These are phyloP conservation scores for Phytophthora ohioensis DNA, from an alignment of 352 stramenopile genomes.

Conservation along the genomic window DNA sequence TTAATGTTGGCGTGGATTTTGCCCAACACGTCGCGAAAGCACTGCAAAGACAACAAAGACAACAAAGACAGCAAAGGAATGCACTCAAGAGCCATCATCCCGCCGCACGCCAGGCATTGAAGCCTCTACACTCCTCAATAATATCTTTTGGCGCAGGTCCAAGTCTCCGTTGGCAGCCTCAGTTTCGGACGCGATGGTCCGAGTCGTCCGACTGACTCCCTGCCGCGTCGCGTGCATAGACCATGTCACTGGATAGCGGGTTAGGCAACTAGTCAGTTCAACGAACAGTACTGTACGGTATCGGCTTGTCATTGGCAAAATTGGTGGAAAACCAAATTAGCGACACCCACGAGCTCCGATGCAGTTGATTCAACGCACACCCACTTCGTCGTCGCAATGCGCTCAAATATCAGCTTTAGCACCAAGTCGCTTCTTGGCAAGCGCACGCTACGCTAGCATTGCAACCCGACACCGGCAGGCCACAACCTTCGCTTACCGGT, in stretches of 20 bases:
- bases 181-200: constrained; percentile 16
- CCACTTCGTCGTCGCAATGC: not conserved
- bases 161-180: constrained; percentile 18
- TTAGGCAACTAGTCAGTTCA: constrained; percentile 27
- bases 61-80: constrained; percentile 3
- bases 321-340: constrained; percentile 26
- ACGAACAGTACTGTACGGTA: not conserved
- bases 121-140: constrained; percentile 10
- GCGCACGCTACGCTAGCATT: constrained; percentile 3
- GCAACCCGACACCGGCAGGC: not conserved
- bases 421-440: not conserved
- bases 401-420: constrained; percentile 9
- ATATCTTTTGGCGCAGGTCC: constrained; percentile 22
- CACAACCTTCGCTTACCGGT: constrained; percentile 17
- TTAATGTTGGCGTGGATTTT: no score
- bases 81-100: not conserved
- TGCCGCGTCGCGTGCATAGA: constrained; percentile 15
- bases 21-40: not conserved
- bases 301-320: not conserved
- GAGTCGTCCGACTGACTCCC: constrained; percentile 26
- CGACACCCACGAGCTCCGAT: not conserved
- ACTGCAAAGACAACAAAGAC: not conserved
- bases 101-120: constrained; percentile 6
- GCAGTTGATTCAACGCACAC: not conserved
- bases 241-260: constrained; percentile 30